These are phyloP conservation scores for Chamaecrista fasciculata DNA, from an alignment of 306 rosid genomes.

Conservation along the genomic window DNA sequence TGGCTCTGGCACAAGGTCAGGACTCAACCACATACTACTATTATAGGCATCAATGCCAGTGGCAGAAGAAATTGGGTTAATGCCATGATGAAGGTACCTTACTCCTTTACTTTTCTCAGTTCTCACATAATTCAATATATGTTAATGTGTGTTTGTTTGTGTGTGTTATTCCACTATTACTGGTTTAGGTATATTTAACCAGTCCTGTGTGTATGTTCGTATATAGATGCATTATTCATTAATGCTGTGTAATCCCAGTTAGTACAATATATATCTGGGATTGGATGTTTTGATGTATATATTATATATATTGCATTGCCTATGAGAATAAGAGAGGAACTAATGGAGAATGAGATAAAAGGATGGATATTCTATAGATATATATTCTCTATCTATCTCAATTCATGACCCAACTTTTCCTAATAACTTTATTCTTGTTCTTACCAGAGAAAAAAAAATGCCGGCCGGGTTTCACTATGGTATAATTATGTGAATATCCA, in stretches of 20 bases:
- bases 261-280: too few species aligned
- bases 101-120: neutral
- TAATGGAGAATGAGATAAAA: neutral
- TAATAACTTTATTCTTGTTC: conserved; percentile 16
- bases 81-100: conserved; percentile 71
- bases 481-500: conserved; percentile 14
- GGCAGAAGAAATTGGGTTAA: conserved; percentile 87
- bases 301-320: neutral
- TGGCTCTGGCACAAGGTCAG: conserved; percentile 82
- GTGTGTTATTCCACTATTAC: too few species aligned
- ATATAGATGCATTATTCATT: too few species aligned
- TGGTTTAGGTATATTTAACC: too few species aligned
- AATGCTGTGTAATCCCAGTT: too few species aligned
- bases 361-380: neutral
- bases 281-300: neutral
- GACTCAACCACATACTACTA: conserved; percentile 64
- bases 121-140: too few species aligned
- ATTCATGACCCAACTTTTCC: neutral
- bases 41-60: conserved; percentile 72
- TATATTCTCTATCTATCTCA: neutral
- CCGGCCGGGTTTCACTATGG: too few species aligned
- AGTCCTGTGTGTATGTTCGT: too few species aligned
- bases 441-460: neutral
- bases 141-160: too few species aligned
- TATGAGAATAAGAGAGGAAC: neutral